phyloP scores from a whole-genome alignment of 176 grass and related monocot genomes.

The Oryza australiensis region DNA sequence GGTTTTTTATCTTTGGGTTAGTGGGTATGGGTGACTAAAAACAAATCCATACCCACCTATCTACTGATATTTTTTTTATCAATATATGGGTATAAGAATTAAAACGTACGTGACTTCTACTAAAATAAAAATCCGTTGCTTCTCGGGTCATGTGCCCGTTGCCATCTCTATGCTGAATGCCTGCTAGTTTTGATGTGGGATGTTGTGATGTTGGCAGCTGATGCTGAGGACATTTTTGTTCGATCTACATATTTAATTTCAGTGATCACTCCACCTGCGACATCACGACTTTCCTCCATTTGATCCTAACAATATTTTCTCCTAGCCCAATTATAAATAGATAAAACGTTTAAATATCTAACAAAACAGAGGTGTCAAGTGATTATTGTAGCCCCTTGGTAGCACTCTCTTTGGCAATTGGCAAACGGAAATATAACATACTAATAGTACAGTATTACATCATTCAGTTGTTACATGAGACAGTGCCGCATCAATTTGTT shows the following conservation, averaged over 20 bases:
- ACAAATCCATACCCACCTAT: too few species aligned
- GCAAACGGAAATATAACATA: neutral
- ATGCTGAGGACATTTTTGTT: neutral
- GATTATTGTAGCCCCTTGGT: too few species aligned
- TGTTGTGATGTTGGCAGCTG: neutral
- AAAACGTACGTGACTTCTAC: too few species aligned
- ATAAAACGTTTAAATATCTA: neutral
- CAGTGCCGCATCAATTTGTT: neutral
- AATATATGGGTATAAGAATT: too few species aligned
- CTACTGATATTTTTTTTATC: too few species aligned
- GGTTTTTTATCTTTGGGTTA: too few species aligned
- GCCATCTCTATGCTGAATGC: neutral
- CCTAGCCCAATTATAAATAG: neutral
- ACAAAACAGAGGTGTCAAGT: neutral
- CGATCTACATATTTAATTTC: neutral
- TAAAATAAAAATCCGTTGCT: too few species aligned
- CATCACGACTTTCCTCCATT: neutral
- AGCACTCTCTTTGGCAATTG: neutral
- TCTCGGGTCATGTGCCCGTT: too few species aligned
- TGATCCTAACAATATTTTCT: neutral
- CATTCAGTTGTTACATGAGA: conserved; percentile 25
- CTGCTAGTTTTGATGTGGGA: neutral
- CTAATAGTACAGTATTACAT: neutral
- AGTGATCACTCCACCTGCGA: neutral
- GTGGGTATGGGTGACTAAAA: too few species aligned